Conservation (phyloP, 345 rosid species). For the Acer yangbiense region DNA sequence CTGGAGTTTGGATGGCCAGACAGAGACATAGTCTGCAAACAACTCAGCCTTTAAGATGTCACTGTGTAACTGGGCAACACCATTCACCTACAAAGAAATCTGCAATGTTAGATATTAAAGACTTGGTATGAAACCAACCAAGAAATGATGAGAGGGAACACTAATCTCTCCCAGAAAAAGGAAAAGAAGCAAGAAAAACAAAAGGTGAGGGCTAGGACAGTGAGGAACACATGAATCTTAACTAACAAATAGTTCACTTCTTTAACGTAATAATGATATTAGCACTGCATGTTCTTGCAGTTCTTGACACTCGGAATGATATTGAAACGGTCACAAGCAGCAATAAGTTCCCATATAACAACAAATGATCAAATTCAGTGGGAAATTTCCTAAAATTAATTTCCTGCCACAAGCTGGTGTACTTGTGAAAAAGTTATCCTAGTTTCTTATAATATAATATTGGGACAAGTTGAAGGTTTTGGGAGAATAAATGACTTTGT, state of each 20-base stretch:
- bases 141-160: slow-evolving; percentile 14
- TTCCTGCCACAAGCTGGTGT: neutral
- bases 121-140: neutral
- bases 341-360: neutral
- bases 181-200: neutral
- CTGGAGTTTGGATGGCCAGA: slow-evolving; percentile 95
- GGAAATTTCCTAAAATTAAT: slow-evolving; percentile 2
- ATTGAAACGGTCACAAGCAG: neutral
- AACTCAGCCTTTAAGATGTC: slow-evolving; percentile 87
- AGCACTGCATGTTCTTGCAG: neutral
- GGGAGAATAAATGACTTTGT: neutral
- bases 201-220: neutral
- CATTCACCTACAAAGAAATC: slow-evolving; percentile 71
- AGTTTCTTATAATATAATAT: neutral
- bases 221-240: neutral
- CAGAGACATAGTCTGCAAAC: slow-evolving; percentile 87
- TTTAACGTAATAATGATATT: neutral
- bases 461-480: neutral
- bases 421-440: neutral
- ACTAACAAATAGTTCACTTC: neutral
- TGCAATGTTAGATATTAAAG: slow-evolving; percentile 19
- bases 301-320: neutral
- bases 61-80: slow-evolving; percentile 96
- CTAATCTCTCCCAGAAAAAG: neutral
- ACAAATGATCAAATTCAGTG: neutral